Percentiles rank a stretch among this genome's conserved stretches.
Evolutionary conservation across 441 rosid genomes (phyloP).

Genomic region (Aquilaria agallochum): DNA sequence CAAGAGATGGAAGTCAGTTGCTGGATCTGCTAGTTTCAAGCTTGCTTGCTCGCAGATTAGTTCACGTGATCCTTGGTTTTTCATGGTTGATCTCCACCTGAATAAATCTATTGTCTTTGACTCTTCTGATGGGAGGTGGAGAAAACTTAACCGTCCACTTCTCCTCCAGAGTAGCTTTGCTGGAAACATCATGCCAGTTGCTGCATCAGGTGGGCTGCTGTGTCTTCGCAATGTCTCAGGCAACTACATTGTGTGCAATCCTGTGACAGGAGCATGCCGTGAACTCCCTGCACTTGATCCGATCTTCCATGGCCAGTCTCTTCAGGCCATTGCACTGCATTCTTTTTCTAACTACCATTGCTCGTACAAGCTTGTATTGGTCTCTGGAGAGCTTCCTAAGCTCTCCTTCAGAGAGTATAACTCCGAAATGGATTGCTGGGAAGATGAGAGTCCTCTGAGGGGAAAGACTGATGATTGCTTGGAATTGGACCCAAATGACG

Average conservation of each 20-base stretch:
- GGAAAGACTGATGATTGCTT: constrained; percentile 32
- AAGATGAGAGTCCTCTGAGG: constrained; percentile 31
- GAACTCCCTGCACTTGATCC: constrained; percentile 35
- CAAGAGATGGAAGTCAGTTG: constrained; percentile 79
- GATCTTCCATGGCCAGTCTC: constrained; percentile 24
- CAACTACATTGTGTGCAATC: constrained; percentile 51
- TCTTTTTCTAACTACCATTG: constrained; percentile 19
- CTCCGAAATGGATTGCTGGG: constrained; percentile 54
- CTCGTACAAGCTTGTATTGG: constrained; percentile 55
- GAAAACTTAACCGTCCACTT: constrained; percentile 37
- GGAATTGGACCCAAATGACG: constrained; percentile 26
- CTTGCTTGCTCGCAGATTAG: constrained; percentile 71
- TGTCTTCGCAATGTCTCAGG: constrained; percentile 55
- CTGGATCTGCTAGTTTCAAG: constrained; percentile 63
- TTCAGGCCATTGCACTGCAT: constrained; percentile 75
- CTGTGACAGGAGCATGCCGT: constrained; percentile 53
- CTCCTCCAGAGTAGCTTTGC: constrained; percentile 19
- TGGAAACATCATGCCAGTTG: constrained; percentile 51
- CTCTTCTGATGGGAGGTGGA: constrained; percentile 66
- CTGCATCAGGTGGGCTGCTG: constrained; percentile 78
- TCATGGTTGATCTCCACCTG: constrained; percentile 47
- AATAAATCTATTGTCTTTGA: constrained; percentile 54
- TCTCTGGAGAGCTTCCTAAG: constrained; percentile 60
- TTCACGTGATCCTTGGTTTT: constrained; percentile 78
- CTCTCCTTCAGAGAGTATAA: constrained; percentile 45